Evolutionary conservation across 2,329 filamentous ascomycete species (phyloP), one percentile per base, ranked within the genome.

Genomic region (Rutstroemia sp.): DNA sequence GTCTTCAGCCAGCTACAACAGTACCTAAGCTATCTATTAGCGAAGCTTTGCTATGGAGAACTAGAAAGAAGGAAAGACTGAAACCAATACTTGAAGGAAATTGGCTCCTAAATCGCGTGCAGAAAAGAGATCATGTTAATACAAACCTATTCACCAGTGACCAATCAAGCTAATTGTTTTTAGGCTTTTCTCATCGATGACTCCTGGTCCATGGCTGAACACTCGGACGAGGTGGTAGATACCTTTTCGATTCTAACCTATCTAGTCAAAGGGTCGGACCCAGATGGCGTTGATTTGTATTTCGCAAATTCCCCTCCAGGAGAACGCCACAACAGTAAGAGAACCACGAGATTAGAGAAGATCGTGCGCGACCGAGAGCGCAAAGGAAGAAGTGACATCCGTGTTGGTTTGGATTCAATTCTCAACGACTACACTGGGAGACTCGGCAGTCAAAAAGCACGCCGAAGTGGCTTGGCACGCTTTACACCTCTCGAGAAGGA

Each of bases 351-450:
- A 16, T 16, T 52, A 14, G 27, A 46, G 4, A 14, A 25, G 9
- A 30, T 37, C 14, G 49, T 56, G 14, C 19, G 56, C 21, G 2
- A 30, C 10, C 19, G 37, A 19, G 47, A 27, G 34, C 23, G 27
- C 9, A n/a, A 9, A 17, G 53, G 44, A 7, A 45, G 21, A 14
- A 53, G 51, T 12, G 58, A 60, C 23, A 58, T 60, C 21, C 54
- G 53, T 21, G n/a, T 52, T 10, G 4, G 7, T 7, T 16, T 60
- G 5, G 44, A 14, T 6, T 3, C 16, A 21, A 56, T 60, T 17
- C 46, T 60, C 23, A 37, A 60, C 5, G 34, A 51, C 5, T 59
- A 59, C 30, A 58, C 19, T 25, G 47, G 30, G 6, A 54, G 46
- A 14, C 39, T 58, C 9, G 17, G 47, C 6, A 55, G 14, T 8